A percentile compares a stretch with the other conserved stretches of the same genome.
phyloP scores from a whole-genome alignment of 1,284 basidiomycete species.

The Fomitopsis palustris region DNA sequence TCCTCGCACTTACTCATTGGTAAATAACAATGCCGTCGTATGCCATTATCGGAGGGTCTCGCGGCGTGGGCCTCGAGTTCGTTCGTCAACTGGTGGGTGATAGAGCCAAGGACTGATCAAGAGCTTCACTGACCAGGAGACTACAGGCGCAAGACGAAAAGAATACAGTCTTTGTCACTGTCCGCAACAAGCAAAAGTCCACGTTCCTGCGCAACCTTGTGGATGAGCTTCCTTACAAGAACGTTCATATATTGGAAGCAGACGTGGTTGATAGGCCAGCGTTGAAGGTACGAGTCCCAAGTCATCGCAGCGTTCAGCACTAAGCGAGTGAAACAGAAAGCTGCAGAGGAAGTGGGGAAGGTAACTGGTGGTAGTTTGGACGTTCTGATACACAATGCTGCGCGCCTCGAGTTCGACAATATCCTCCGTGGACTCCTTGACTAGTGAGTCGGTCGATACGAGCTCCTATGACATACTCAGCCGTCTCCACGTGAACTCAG shows the following conservation, averaged over 20 bases:
- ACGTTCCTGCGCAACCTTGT: conserved; percentile 7
- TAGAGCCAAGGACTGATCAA: no score
- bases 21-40: conserved; percentile 15
- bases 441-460: conserved; percentile 13
- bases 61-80: conserved; percentile 20
- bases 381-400: conserved; percentile 30
- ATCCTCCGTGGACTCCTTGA: conserved; percentile 5
- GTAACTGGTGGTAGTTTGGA: conserved; percentile 26
- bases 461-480: not conserved
- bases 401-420: conserved; percentile 7
- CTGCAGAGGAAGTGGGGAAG: not conserved
- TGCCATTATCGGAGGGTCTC: conserved; percentile 20
- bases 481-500: not conserved
- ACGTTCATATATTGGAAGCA: conserved; percentile 24
- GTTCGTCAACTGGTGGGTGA: conserved; percentile 13
- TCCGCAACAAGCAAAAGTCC: conserved; percentile 18
- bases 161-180: conserved; percentile 23
- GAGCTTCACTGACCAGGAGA: no score
- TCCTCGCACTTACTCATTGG: no score
- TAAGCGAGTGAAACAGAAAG: not conserved
- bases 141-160: conserved; percentile 5
- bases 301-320: not conserved
- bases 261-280: conserved; percentile 20
- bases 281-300: conserved; percentile 14
- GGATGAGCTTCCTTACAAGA: conserved; percentile 15